Percentiles rank a stretch among this genome's conserved stretches.
These are phyloP conservation scores for Stromatinia cepivora DNA, from an alignment of 2,329 filamentous ascomycete species.

Conservation along the genomic window DNA sequence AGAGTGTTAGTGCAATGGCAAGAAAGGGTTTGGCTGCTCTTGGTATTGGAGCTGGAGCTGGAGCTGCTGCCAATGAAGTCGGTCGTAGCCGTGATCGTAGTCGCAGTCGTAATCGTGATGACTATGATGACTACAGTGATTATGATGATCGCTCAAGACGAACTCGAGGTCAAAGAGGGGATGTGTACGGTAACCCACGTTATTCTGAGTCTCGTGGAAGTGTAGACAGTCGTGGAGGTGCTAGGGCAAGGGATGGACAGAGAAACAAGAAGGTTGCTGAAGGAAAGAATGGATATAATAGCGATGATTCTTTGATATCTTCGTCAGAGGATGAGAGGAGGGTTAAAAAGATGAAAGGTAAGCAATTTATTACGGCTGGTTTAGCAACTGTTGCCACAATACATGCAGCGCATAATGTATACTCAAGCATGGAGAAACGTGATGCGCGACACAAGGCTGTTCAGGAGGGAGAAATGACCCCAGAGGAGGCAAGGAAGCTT, in stretches of 20 bases:
- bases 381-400: conserved; percentile 68
- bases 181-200: conserved; percentile 37
- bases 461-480: conserved; percentile 62
- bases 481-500: conserved; percentile 61
- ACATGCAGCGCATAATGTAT: conserved; percentile 65
- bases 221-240: conserved; percentile 29
- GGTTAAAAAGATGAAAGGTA: conserved; percentile 64
- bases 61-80: conserved; percentile 42
- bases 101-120: conserved; percentile 32
- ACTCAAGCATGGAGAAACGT: conserved; percentile 62
- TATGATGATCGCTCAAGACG: conserved; percentile 28
- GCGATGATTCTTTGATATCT: conserved; percentile 53
- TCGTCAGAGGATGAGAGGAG: conserved; percentile 63
- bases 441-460: conserved; percentile 60
- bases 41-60: conserved; percentile 51
- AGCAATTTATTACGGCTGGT: conserved; percentile 65
- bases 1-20: conserved; percentile 63
- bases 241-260: conserved; percentile 32
- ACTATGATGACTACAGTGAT: conserved; percentile 33
- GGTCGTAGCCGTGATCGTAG: conserved; percentile 31
- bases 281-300: conserved; percentile 41
- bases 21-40: conserved; percentile 62
- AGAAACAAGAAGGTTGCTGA: conserved; percentile 38
- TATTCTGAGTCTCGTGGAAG: conserved; percentile 38
- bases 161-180: conserved; percentile 24